A percentile compares a stretch with the other conserved stretches of the same genome.
These are phyloP conservation scores for Ilyonectria sp. DNA, from an alignment of 2,329 filamentous ascomycete species.

Conservation along the genomic window DNA sequence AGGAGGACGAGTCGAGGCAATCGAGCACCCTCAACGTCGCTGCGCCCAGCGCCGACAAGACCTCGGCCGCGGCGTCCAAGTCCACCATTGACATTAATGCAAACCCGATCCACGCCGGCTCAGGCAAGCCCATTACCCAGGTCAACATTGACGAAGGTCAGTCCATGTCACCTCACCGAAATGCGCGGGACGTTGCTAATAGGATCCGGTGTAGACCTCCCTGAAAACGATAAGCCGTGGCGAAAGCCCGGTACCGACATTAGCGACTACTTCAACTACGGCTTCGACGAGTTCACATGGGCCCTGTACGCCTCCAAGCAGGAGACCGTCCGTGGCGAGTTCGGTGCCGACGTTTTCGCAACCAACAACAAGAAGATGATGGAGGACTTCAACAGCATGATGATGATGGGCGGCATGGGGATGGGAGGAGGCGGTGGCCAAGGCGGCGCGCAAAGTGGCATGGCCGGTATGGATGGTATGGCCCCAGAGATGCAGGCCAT, in stretches of 20 bases:
- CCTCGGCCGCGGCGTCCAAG: constrained; percentile 78
- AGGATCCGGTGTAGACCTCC: constrained; percentile 66
- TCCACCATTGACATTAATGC: constrained; percentile 89
- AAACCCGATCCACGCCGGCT: constrained; percentile 83
- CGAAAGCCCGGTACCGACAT: constrained; percentile 93
- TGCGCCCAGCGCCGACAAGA: constrained; percentile 65
- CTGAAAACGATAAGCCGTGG: constrained; percentile 93
- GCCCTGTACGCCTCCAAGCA: constrained; percentile 94
- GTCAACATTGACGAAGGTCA: constrained; percentile 80
- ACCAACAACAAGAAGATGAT: constrained; percentile 84
- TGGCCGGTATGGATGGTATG: constrained; percentile 75
- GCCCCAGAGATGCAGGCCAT: constrained; percentile 77
- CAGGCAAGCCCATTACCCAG: constrained; percentile 86
- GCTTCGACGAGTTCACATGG: constrained; percentile 99
- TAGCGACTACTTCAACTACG: constrained; percentile 99
- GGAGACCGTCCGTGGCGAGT: constrained; percentile 82
- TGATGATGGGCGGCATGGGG: constrained; percentile 72
- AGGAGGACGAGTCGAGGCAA: constrained; percentile 59
- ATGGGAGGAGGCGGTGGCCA: constrained; percentile 57
- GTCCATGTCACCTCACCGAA: constrained; percentile 10
- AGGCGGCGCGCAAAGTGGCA: constrained; percentile 54
- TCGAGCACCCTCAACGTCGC: constrained; percentile 50
- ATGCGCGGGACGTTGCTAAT: constrained; percentile 17
- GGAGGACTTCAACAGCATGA: constrained; percentile 78
- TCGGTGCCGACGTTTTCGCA: constrained; percentile 76